Percentiles rank a stretch among this genome's conserved stretches.
Evolutionary conservation across 2,329 filamentous ascomycete genomes (phyloP).

Genomic region (Pyrenophora teres): DNA sequence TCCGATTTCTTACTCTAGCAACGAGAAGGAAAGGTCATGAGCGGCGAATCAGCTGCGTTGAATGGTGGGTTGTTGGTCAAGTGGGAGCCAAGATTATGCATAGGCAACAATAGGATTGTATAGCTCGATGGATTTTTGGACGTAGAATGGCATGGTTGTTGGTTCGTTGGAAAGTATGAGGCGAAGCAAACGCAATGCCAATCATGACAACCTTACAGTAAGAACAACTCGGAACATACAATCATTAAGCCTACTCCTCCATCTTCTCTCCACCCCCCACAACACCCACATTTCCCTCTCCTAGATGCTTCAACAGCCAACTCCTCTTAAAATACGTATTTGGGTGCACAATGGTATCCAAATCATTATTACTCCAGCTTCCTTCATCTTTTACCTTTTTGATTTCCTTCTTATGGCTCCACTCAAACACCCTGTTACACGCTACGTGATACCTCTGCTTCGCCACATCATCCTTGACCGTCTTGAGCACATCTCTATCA

Average conservation of each 20-base stretch:
- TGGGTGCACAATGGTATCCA: constrained; percentile 95
- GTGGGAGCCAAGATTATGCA: no score
- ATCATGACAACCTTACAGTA: no score
- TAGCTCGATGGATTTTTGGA: no score
- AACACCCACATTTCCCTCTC: constrained; percentile 48
- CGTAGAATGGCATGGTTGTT: no score
- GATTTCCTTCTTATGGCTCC: constrained; percentile 69
- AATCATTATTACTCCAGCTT: constrained; percentile 64
- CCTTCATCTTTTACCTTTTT: constrained; percentile 57
- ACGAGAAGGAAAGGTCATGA: no score
- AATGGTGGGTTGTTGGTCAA: no score
- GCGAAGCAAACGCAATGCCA: no score
- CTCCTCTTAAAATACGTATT: constrained; percentile 98
- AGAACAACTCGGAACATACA: no score
- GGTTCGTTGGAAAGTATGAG: no score
- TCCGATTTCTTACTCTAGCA: no score
- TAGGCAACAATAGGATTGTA: no score
- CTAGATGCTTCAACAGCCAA: constrained; percentile 83
- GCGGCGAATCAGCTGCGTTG: no score
- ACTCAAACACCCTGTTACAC: constrained; percentile 94
- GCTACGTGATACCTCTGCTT: constrained; percentile 91
- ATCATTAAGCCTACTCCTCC: constrained; percentile 34
- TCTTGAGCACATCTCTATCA: constrained; percentile 76
- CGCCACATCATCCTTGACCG: constrained; percentile 85
- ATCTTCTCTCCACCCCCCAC: constrained; percentile 39